phyloP scores from a whole-genome alignment of 352 stramenopile genomes.

The Phytophthora sp. region DNA sequence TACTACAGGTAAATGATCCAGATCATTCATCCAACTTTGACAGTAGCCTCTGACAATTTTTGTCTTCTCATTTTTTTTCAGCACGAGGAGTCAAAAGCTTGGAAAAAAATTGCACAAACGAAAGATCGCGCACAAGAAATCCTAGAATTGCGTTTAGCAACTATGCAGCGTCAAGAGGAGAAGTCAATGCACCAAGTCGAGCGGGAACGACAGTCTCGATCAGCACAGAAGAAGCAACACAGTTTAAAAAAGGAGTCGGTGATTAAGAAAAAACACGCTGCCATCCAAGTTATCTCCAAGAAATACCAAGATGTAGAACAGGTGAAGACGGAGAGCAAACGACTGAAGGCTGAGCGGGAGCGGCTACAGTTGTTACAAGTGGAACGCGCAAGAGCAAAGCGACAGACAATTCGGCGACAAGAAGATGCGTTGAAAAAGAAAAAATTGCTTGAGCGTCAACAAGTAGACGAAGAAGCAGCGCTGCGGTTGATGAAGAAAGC shows the following conservation, averaged over 20 bases:
- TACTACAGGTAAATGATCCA: constrained; percentile 59
- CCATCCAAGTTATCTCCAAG: constrained; percentile 76
- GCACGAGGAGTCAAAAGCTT: constrained; percentile 78
- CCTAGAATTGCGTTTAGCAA: constrained; percentile 62
- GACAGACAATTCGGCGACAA: constrained; percentile 55
- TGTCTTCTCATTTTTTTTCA: constrained; percentile 16
- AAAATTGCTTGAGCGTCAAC: constrained; percentile 45
- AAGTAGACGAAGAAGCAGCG: constrained; percentile 56
- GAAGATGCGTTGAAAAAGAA: constrained; percentile 69
- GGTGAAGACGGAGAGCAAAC: constrained; percentile 72
- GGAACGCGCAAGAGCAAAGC: constrained; percentile 59
- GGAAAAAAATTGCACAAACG: constrained; percentile 84
- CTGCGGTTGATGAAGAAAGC: constrained; percentile 70
- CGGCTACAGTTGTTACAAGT: constrained; percentile 59
- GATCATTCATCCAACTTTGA: too few species aligned
- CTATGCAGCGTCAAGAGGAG: constrained; percentile 51
- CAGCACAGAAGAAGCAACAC: constrained; percentile 61
- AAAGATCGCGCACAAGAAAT: constrained; percentile 78
- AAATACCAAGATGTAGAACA: constrained; percentile 81
- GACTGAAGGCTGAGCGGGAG: constrained; percentile 68
- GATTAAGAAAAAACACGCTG: constrained; percentile 77
- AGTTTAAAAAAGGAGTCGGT: constrained; percentile 74
- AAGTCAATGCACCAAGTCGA: constrained; percentile 52
- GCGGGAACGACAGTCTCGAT: constrained; percentile 50
- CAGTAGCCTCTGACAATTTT: too few species aligned